Conservation (phyloP, 192 early-diverging fungal genomes). For the Gryganskiella cystojenkinii region DNA sequence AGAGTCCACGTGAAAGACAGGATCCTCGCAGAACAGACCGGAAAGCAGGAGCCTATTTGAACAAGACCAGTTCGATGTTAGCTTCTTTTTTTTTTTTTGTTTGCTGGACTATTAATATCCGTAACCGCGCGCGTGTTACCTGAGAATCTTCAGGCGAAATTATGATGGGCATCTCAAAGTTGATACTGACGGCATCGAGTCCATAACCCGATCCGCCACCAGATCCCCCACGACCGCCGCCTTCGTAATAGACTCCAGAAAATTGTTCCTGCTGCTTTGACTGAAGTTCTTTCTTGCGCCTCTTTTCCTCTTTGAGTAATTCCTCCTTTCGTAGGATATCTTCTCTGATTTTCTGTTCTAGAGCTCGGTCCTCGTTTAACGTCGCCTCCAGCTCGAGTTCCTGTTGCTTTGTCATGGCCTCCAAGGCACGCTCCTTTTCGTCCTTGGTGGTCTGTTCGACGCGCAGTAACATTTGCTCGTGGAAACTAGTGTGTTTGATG, state of each 20-base stretch:
- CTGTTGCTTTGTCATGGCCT: slow-evolving; percentile 47
- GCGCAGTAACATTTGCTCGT: slow-evolving; percentile 65
- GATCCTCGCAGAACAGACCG: slow-evolving; percentile 44
- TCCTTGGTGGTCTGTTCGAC: slow-evolving; percentile 59
- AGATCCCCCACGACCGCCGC: slow-evolving; percentile 12
- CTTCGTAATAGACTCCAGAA: slow-evolving; percentile 29
- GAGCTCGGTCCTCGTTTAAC: slow-evolving; percentile 25
- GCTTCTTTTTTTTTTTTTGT: background rate
- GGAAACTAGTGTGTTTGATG: slow-evolving; percentile 62
- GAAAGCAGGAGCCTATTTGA: slow-evolving; percentile 39
- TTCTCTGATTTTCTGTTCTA: slow-evolving; percentile 56
- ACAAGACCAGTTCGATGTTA: background rate
- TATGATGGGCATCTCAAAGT: slow-evolving; percentile 54
- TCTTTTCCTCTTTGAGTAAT: slow-evolving; percentile 54
- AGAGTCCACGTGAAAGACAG: slow-evolving; percentile 31
- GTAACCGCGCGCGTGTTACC: too few relatives aligned
- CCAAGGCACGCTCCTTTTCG: slow-evolving; percentile 49
- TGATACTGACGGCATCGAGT: slow-evolving; percentile 36
- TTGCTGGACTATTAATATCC: background rate
- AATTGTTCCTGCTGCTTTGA: slow-evolving; percentile 49
- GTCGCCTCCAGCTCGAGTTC: slow-evolving; percentile 43
- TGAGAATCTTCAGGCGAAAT: slow-evolving; percentile 51
- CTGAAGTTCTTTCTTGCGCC: slow-evolving; percentile 47
- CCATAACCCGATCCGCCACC: slow-evolving; percentile 45
- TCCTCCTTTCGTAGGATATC: slow-evolving; percentile 52